Evolutionary conservation across 2,329 filamentous ascomycete species (phyloP), one percentile per base, ranked within the genome.

Genomic region (Colletotrichum plurivorum): DNA sequence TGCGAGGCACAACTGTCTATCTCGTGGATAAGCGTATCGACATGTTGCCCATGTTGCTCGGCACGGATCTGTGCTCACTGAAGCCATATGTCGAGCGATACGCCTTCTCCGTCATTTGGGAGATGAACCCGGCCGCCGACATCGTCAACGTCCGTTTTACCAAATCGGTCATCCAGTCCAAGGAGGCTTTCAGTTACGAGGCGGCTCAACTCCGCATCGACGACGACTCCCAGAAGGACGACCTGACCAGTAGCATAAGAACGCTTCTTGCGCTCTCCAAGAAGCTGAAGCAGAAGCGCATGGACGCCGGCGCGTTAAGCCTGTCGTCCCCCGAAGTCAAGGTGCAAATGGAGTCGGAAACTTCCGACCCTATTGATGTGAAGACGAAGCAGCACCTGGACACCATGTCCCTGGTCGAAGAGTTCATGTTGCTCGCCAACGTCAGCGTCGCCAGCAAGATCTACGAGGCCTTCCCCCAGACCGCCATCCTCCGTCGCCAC

Each of bases 351-450:
- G 95, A 98, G 78, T 97, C 93, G 9, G 96, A 99, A 81, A 97
- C 95, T 0, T 97, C 95, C 1, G 96, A 98, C 77, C 95, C 96
- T 0, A 92, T 97, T 63, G 96, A 98, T 75, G 94, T 99, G 74
- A 94, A 98, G 85, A 97, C 95, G 6, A 99, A 99, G 83, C 88
- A 95, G 75, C 90, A 95, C 59, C 90, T 99, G 45, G 95, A 96
- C 76, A 99, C 96, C 61, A 99, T 98, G 84, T 98, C 95, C 22
- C 89, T 99, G 5, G 97, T 99, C 31, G 96, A 99, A 78, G 96
- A 99, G 79, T 98, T 99, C 86, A 99, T 99, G 96, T 86, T 99
- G 77, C 93, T 98, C 79, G 97, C 96, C 85, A 99, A 99, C 83
- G 94, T 94, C 76, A 95, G 92, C 74, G 97, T 99, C 36, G 96